These are phyloP conservation scores for Chaetomium sp. DNA, from an alignment of 2,329 filamentous ascomycete genomes.

Conservation along the genomic window DNA sequence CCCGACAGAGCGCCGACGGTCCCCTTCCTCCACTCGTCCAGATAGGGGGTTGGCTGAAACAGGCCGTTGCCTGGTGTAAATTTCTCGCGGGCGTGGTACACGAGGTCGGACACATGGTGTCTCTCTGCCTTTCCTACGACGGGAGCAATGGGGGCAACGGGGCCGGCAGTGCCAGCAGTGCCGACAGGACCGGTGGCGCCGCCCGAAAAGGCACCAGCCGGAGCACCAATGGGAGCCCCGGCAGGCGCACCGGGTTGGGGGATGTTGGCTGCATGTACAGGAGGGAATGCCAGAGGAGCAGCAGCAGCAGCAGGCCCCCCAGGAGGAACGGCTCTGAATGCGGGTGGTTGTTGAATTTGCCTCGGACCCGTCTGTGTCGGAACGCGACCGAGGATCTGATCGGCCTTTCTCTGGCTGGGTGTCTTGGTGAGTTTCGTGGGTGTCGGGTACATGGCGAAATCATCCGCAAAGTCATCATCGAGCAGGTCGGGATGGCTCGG, in stretches of 20 bases:
- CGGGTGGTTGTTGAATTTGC: conserved; percentile 5
- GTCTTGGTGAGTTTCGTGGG: conserved; percentile 22
- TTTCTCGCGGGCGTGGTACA: conserved; percentile 37
- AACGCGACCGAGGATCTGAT: conserved; percentile 19
- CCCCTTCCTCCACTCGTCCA: conserved; percentile 69
- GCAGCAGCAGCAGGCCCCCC: conserved; percentile 11
- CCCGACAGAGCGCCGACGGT: conserved; percentile 55
- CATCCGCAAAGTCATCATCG: conserved; percentile 13
- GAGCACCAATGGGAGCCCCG: background rate
- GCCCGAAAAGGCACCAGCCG: too few relatives aligned
- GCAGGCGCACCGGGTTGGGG: conserved; percentile 11
- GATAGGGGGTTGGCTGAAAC: conserved; percentile 53
- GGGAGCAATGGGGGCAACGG: too few relatives aligned
- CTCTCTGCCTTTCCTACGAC: background rate
- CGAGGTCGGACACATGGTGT: conserved; percentile 36
- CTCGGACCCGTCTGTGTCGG: conserved; percentile 11
- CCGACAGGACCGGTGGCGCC: too few relatives aligned
- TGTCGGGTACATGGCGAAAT: conserved; percentile 15
- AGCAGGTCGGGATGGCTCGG: background rate
- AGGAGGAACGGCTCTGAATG: conserved; percentile 1
- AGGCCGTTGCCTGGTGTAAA: conserved; percentile 45
- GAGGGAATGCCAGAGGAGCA: conserved; percentile 5
- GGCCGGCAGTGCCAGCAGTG: too few relatives aligned
- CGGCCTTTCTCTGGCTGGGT: conserved; percentile 22
- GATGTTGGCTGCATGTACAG: conserved; percentile 3